A percentile compares a stretch with the other conserved stretches of the same genome.
phyloP scores from a whole-genome alignment of 257 asterid genomes.

The Euphrasia confusa region DNA sequence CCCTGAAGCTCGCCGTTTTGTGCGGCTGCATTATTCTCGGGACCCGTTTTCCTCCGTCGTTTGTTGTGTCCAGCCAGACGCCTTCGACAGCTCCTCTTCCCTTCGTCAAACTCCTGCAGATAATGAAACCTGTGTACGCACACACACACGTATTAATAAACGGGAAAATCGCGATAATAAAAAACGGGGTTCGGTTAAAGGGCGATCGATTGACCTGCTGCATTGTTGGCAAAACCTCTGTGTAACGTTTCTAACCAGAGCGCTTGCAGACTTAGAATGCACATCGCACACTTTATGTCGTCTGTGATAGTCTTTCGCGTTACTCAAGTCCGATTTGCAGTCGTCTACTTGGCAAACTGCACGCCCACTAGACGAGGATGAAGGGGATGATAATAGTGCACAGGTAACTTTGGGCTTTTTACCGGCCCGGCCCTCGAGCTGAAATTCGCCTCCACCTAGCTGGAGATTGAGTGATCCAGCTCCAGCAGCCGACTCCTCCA shows the following conservation, averaged over 20 bases:
- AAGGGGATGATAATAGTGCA: not conserved
- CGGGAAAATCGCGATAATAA: too few relatives aligned
- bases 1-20: constrained; percentile 43
- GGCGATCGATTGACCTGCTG: constrained; percentile 57
- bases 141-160: too few relatives aligned
- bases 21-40: constrained; percentile 46
- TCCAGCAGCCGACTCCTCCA: constrained; percentile 29
- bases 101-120: constrained; percentile 95
- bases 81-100: constrained; percentile 88
- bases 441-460: constrained; percentile 49
- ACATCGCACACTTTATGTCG: constrained; percentile 85
- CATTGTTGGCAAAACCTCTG: constrained; percentile 97
- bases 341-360: constrained; percentile 81
- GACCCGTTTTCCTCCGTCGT: constrained; percentile 86
- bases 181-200: too few relatives aligned
- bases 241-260: constrained; percentile 69
- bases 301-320: constrained; percentile 80
- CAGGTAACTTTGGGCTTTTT: constrained; percentile 59
- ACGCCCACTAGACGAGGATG: constrained; percentile 20
- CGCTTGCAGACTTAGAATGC: constrained; percentile 76
- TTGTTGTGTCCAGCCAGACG: constrained; percentile 91
- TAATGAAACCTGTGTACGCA: constrained; percentile 60
- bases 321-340: constrained; percentile 75
- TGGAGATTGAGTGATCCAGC: constrained; percentile 57
- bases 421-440: constrained; percentile 42